These are phyloP conservation scores for Claviceps purpurea DNA, from an alignment of 2,329 filamentous ascomycete genomes.

Conservation along the genomic window DNA sequence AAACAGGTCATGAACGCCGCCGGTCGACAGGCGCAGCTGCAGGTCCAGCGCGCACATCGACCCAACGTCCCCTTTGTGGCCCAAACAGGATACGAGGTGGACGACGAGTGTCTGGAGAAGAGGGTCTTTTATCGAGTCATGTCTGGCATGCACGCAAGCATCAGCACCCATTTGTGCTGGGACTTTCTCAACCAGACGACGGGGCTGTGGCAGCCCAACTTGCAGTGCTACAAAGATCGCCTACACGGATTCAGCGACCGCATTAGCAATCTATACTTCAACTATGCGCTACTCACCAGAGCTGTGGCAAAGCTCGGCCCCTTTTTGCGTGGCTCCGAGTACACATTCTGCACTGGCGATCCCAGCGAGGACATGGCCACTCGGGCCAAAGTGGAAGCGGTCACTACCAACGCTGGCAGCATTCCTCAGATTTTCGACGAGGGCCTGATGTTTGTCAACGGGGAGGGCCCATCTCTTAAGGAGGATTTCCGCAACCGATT, in stretches of 20 bases:
- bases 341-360: constrained; percentile 89
- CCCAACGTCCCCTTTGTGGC: constrained; percentile 47
- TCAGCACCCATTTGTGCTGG: constrained; percentile 91
- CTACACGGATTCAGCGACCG: constrained; percentile 77
- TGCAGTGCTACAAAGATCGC: constrained; percentile 77
- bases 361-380: constrained; percentile 64
- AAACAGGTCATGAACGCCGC: constrained; percentile 46
- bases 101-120: constrained; percentile 94
- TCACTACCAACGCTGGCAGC: constrained; percentile 57
- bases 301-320: constrained; percentile 83
- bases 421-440: constrained; percentile 85
- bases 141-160: constrained; percentile 96
- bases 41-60: constrained; percentile 30
- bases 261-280: constrained; percentile 96
- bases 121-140: constrained; percentile 95
- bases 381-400: constrained; percentile 64
- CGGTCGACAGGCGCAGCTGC: constrained; percentile 47
- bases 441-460: constrained; percentile 81
- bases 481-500: constrained; percentile 97
- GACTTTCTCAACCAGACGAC: constrained; percentile 93
- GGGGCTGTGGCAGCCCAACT: constrained; percentile 81
- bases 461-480: constrained; percentile 64
- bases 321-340: constrained; percentile 52
- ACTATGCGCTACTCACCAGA: constrained; percentile 89
- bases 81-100: constrained; percentile 56